These are phyloP conservation scores for Ophiostoma triangulosporum DNA, from an alignment of 2,329 filamentous ascomycete species.

Conservation along the genomic window DNA sequence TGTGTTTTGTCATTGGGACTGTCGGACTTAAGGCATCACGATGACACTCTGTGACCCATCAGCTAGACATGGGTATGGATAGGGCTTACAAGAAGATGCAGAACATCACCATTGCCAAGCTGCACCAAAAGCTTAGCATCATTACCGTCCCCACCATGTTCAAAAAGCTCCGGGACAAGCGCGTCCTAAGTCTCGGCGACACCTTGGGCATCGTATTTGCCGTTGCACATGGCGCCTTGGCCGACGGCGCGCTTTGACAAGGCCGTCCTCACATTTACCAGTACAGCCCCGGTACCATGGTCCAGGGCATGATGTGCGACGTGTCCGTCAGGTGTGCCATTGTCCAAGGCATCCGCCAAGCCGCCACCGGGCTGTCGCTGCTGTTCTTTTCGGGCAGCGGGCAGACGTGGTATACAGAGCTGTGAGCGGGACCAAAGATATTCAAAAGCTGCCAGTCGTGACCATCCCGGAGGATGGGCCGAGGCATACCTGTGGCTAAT, in stretches of 20 bases:
- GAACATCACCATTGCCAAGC: background rate
- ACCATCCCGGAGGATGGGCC: slow-evolving; percentile 32
- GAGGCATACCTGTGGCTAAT: slow-evolving; percentile 26
- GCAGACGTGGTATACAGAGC: slow-evolving; percentile 22
- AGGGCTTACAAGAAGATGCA: no score
- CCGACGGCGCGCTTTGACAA: background rate
- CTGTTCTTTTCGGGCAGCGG: slow-evolving; percentile 35
- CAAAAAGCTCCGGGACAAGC: slow-evolving; percentile 22
- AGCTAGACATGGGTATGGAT: no score
- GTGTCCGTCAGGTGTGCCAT: no score
- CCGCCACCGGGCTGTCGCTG: slow-evolving; percentile 38
- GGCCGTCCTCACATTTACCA: background rate
- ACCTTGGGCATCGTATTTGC: slow-evolving; percentile 45
- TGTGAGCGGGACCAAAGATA: background rate
- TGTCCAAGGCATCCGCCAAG: slow-evolving; percentile 32
- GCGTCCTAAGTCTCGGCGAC: slow-evolving; percentile 48
- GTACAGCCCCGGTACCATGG: background rate
- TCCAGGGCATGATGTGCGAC: background rate
- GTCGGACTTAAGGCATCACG: no score
- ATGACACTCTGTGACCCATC: no score
- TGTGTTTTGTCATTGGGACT: no score
- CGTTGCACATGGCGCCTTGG: background rate
- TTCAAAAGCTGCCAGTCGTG: slow-evolving; percentile 23
- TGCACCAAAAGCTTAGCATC: background rate
- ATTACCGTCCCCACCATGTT: slow-evolving; percentile 14